Evolutionary conservation across 805 yeast species (phyloP), one percentile per base, ranked within the genome.

Genomic region (Candida dendrica): DNA sequence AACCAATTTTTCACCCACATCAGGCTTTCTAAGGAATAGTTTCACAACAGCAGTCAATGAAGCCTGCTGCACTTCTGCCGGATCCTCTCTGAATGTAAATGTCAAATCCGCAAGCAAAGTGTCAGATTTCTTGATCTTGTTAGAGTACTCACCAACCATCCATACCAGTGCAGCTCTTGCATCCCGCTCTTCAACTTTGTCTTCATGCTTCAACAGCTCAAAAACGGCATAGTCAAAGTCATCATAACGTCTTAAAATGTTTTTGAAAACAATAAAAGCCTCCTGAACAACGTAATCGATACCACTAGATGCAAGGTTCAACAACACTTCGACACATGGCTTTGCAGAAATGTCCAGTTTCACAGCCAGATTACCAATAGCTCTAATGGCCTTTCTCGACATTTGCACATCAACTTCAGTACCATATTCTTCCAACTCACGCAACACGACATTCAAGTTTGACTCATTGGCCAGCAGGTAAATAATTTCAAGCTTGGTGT

Each of bases 331-430:
- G 3, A 86, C 82, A 59, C 95, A 86, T 19, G 68, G 68, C 5
- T 68, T 64, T 0, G 90, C 80, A 0, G 85, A 78, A 8, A 60
- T 59, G 20, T 77, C 79, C 14, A 88, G 62, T 54, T 86, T 87
- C 22, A 89, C 79, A 0, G 96, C 95, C 17, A 91, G 65, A 54
- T 89, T 86, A 2, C 97, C 97, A 47, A 91, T 79, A 0, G 96
- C 95, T 45, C 95, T 66, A 3, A 91, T 79, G 0, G 97, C 89
- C 53, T 88, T 85, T 42, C 95, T 69, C 2, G 90, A 86, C 82
- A 89, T 87, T 44, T 84, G 83, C 19, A 81, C 74, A 60, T 90
- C 96, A 13, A 86, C 80, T 53, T 87, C 96, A 0, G 88, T 76
- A 4, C 95, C 95, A 60, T 90, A 90, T 52, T 84, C 95, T 47